Evolutionary conservation across 2,329 filamentous ascomycete genomes (phyloP), one percentile per base, ranked within the genome.

Genomic region (Penicillium sp.): DNA sequence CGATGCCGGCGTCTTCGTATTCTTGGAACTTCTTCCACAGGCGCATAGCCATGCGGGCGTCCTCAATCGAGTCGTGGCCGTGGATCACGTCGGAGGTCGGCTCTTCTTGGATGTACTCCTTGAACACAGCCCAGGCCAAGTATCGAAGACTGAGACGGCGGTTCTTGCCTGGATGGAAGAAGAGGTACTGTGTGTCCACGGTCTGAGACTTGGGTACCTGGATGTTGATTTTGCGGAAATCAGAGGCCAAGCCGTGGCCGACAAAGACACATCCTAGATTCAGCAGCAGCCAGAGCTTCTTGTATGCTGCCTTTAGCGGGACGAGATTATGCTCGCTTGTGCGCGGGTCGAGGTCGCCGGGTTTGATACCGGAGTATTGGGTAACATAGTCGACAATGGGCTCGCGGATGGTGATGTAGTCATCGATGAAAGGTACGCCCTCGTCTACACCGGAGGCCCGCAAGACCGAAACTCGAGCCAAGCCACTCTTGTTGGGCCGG

Each of bases 221-320:
- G 57, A 99, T 97, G 75, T 99, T 99, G 78, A 96, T 96, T 57
- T 96, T 96, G 55, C 95, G 91, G 79, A 99, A 98, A 76, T 99
- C 95, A 68, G 95, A 94, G 66, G 91, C 91, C 43, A 99, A 82
- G 4, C 94, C 94, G 71, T 99, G 95, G 2, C 95, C 95, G 5
- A 99, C 85, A 73, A 99, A 99, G 63, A 91, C 87, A 77, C 92
- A 96, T 50, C 95, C 95, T 0, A 98, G 83, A 72, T 99, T 99
- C 35, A 99, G 85, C 17, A 99, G 83, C 15, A 98, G 86, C 96
- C 96, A 99, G 34, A 99, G 87, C 75, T 97, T 97, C 78, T 99
- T 99, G 82, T 98, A 99, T 1, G 91, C 93, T 59, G 90, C 86
- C 74, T 99, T 99, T 42, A 98, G 83, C 1, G 90, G 85, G 8